Conservation (phyloP, 352 stramenopile genomes). For the Elongisporangium prolatum region DNA sequence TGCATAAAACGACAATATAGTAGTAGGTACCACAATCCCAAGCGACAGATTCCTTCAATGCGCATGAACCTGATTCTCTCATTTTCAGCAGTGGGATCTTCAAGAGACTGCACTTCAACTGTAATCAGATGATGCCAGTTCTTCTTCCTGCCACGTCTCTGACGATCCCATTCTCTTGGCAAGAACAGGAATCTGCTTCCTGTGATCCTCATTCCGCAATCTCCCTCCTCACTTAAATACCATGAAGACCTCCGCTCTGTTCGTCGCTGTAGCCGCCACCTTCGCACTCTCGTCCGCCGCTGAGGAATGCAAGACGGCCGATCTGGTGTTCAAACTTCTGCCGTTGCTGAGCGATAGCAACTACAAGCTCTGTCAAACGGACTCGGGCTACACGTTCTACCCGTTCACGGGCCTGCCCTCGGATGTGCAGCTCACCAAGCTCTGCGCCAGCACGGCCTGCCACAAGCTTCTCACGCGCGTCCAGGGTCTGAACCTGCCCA, state of each 20-base stretch:
- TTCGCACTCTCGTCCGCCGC: slow-evolving; percentile 10
- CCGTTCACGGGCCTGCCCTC: slow-evolving; percentile 19
- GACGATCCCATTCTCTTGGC: background rate
- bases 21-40: background rate
- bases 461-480: slow-evolving; percentile 16
- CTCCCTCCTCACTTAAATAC: background rate
- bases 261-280: slow-evolving; percentile 17
- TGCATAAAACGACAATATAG: background rate
- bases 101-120: background rate
- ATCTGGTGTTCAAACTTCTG: slow-evolving; percentile 23
- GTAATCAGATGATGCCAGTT: background rate
- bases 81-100: background rate
- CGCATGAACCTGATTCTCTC: background rate
- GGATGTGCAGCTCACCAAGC: slow-evolving; percentile 10
- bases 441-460: slow-evolving; percentile 21
- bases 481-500: slow-evolving; percentile 14
- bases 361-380: background rate
- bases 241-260: slow-evolving; percentile 24
- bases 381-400: slow-evolving; percentile 22
- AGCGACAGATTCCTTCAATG: background rate
- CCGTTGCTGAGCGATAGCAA: slow-evolving; percentile 10
- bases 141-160: background rate
- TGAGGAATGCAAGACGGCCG: slow-evolving; percentile 20
- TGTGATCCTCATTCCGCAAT: background rate
- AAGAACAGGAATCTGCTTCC: too few species aligned